phyloP scores from a whole-genome alignment of 257 asterid species.

The Penstemon barbatus region DNA sequence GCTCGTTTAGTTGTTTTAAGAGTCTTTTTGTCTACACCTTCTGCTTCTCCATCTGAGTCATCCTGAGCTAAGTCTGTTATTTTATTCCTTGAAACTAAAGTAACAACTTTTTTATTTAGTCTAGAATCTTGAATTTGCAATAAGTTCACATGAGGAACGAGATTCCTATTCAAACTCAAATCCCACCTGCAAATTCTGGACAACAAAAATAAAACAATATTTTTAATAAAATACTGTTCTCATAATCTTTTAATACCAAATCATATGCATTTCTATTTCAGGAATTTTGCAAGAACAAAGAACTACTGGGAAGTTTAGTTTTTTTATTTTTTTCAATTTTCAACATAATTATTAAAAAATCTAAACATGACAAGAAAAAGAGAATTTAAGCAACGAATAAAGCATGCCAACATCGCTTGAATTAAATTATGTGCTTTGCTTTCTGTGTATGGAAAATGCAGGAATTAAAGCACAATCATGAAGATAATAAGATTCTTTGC shows the following conservation, averaged over 20 bases:
- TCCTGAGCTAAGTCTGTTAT: slow-evolving; percentile 41
- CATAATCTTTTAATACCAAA: too few species aligned
- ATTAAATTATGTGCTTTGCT: neutral
- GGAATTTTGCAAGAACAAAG: slow-evolving; percentile 8
- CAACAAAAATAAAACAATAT: slow-evolving; percentile 12
- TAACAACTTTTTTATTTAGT: slow-evolving; percentile 45
- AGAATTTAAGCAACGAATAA: slow-evolving; percentile 2
- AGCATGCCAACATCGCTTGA: neutral
- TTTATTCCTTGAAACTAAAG: slow-evolving; percentile 52
- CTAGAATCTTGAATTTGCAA: slow-evolving; percentile 49
- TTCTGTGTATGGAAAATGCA: neutral
- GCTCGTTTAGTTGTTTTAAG: slow-evolving; percentile 51
- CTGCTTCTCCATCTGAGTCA: slow-evolving; percentile 48
- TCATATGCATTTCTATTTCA: neutral
- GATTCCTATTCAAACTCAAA: slow-evolving; percentile 41
- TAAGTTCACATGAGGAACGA: slow-evolving; percentile 38
- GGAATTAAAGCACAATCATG: slow-evolving; percentile 9
- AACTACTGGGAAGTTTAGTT: neutral
- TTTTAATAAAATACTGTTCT: neutral
- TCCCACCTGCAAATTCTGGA: slow-evolving; percentile 62
- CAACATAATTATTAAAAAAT: neutral
- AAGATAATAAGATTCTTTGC: slow-evolving; percentile 12
- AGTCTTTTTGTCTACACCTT: slow-evolving; percentile 44
- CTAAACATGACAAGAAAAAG: neutral
- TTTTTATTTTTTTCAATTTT: neutral